Evolutionary conservation across 345 rosid genomes (phyloP), one percentile per base, ranked within the genome.

Genomic region (Linum tenue): DNA sequence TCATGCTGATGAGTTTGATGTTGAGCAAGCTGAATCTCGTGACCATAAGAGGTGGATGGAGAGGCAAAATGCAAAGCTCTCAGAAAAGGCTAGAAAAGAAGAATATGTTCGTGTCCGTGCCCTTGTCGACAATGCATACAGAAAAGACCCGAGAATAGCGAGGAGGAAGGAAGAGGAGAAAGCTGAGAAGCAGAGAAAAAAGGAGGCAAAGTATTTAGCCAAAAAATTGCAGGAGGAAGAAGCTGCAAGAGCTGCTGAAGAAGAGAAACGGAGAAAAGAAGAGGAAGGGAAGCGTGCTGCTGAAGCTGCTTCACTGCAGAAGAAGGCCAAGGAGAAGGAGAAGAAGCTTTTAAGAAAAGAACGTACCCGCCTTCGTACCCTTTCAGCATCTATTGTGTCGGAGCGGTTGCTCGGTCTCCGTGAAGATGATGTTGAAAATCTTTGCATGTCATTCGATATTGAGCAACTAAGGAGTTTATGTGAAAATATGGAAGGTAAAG

Each of bases 41-140:
- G 98, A 95, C 60, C 97, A 95, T 59, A 88, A 72, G 78, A 91
- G 99, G 77, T 95, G 99, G 99, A 91, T 95, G 96, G 99, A 95
- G 83, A 89, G 95, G 83, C 97, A 95, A 83, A 95, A 95, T 76
- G 86, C 87, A 4, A 91, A 85, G 69, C 84, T 82, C 5, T 65
- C 97, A 2, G 99, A 79, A 55, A 91, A 83, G 79, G 96, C 95
- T 44, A 83, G 97, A 67, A 95, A 87, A 78, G 96, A 95, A 79
- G 99, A 95, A 62, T 88, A 91, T 83, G 95, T 77, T 48, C 75
- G 99, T 36, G 70, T 95, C 31, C 89, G 96, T 15, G 56, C 83
- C n/a, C 99, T 95, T 70, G 91, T 95, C 65, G 99, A 87, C 78
- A 91, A 87, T 79, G 96, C 99, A 0, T 89, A 95, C 72, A 87